Percentiles rank a stretch among this genome's conserved stretches.
Conservation (phyloP, 768 basidiomycete species). For the Chlorophyllum brunneum region DNA sequence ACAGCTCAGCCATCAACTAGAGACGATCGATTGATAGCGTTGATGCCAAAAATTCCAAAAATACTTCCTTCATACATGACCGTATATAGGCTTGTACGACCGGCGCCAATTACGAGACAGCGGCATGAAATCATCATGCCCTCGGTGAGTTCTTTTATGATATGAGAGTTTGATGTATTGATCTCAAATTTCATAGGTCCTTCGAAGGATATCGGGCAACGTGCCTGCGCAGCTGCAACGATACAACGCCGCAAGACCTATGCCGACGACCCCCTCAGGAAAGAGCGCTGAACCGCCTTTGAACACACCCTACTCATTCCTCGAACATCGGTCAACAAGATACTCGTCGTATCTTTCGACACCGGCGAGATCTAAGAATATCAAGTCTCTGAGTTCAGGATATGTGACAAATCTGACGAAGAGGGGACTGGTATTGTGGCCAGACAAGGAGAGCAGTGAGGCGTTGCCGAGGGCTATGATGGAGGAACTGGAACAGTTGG, state of each 20-base stretch:
- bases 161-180: background rate
- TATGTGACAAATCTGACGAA: slow-evolving; percentile 43
- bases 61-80: slow-evolving; percentile 49
- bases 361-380: slow-evolving; percentile 31
- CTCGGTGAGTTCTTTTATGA: slow-evolving; percentile 40
- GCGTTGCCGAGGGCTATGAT: slow-evolving; percentile 9
- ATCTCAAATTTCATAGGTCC: slow-evolving; percentile 30
- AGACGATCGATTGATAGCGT: background rate
- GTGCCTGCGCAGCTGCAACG: slow-evolving; percentile 31
- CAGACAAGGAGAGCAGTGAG: slow-evolving; percentile 7
- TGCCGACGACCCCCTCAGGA: slow-evolving; percentile 19
- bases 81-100: slow-evolving; percentile 38
- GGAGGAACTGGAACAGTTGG: slow-evolving; percentile 5
- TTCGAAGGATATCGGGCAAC: slow-evolving; percentile 21
- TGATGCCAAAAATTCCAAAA: background rate
- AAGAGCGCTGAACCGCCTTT: background rate
- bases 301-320: slow-evolving; percentile 8
- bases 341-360: slow-evolving; percentile 35
- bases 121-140: slow-evolving; percentile 48
- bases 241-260: slow-evolving; percentile 40
- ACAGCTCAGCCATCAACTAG: slow-evolving; percentile 36
- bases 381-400: slow-evolving; percentile 46
- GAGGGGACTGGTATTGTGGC: slow-evolving; percentile 50
- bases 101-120: slow-evolving; percentile 43
- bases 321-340: slow-evolving; percentile 26